phyloP scores from a whole-genome alignment of 805 yeast species.

The Priceomyces carsonii region DNA sequence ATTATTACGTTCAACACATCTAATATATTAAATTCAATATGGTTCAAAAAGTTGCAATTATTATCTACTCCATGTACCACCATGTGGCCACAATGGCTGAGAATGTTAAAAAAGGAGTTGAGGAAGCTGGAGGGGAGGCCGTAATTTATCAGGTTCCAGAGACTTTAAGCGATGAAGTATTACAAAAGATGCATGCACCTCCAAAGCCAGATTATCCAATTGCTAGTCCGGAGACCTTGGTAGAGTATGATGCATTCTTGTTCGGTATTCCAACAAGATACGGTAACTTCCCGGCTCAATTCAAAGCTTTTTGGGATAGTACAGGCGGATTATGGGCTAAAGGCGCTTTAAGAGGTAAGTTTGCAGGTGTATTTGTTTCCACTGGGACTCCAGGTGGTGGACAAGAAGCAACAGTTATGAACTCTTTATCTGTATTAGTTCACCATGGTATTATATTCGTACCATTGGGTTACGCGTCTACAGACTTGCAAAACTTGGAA shows the following conservation, averaged over 20 bases:
- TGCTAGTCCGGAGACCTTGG: constrained; percentile 59
- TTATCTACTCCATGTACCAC: constrained; percentile 73
- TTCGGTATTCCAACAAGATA: constrained; percentile 88
- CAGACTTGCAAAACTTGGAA: constrained; percentile 52
- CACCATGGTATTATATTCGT: constrained; percentile 83
- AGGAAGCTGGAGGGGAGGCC: constrained; percentile 66
- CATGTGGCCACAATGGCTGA: constrained; percentile 72
- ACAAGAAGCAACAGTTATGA: constrained; percentile 70
- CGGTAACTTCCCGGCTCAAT: constrained; percentile 80
- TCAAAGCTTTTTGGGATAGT: constrained; percentile 72
- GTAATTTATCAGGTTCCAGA: constrained; percentile 75
- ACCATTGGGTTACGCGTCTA: constrained; percentile 74
- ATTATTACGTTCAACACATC: too few species aligned
- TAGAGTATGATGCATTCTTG: constrained; percentile 73
- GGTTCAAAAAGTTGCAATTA: constrained; percentile 43
- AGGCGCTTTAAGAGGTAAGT: constrained; percentile 73
- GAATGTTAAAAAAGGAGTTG: constrained; percentile 66
- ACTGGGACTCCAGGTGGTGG: constrained; percentile 84
- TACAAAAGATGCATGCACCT: constrained; percentile 61
- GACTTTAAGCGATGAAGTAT: constrained; percentile 63
- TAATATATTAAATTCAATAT: constrained; percentile 17
- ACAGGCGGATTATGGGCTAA: constrained; percentile 80
- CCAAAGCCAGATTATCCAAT: constrained; percentile 52
- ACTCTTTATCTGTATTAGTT: constrained; percentile 60
- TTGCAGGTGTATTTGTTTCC: constrained; percentile 69